Conservation (phyloP, 2,329 filamentous ascomycete genomes). For the Penicillium hesseltinei region DNA sequence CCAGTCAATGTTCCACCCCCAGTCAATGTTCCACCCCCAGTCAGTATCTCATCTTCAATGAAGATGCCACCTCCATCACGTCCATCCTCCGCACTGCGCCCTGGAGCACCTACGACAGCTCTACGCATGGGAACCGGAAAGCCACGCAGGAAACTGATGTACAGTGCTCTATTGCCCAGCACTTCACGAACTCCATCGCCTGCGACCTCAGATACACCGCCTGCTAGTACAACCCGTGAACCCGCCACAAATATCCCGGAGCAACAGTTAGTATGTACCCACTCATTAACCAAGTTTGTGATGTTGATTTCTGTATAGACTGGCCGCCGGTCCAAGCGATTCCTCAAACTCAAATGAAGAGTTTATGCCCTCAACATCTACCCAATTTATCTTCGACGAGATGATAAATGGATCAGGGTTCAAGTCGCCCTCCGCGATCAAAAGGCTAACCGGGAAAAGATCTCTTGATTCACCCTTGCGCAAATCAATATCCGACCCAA, state of each 20-base stretch:
- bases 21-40: background rate
- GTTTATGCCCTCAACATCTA: slow-evolving; percentile 30
- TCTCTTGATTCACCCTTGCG: slow-evolving; percentile 21
- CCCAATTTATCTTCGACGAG: slow-evolving; percentile 30
- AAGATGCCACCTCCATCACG: slow-evolving; percentile 3
- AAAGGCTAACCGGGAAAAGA: slow-evolving; percentile 6
- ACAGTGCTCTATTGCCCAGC: slow-evolving; percentile 36
- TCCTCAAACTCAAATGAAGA: slow-evolving; percentile 19
- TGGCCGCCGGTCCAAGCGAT: background rate
- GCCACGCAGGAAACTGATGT: slow-evolving; percentile 47
- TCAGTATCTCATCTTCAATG: background rate
- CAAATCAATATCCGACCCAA: slow-evolving; percentile 39
- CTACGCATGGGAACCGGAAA: slow-evolving; percentile 36
- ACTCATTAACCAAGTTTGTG: background rate
- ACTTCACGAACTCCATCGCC: slow-evolving; percentile 15
- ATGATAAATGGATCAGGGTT: slow-evolving; percentile 15
- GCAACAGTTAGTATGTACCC: slow-evolving; percentile 33
- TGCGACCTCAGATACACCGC: slow-evolving; percentile 6
- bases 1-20: background rate
- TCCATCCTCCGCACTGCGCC: background rate
- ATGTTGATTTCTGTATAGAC: slow-evolving; percentile 15
- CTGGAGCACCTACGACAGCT: slow-evolving; percentile 22
- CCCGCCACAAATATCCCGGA: slow-evolving; percentile 7
- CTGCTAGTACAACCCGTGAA: slow-evolving; percentile 1
- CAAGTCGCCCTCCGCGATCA: background rate